These are phyloP conservation scores for Zygosaccharomyces pseudorouxii DNA, from an alignment of 805 yeast species.

Conservation along the genomic window DNA sequence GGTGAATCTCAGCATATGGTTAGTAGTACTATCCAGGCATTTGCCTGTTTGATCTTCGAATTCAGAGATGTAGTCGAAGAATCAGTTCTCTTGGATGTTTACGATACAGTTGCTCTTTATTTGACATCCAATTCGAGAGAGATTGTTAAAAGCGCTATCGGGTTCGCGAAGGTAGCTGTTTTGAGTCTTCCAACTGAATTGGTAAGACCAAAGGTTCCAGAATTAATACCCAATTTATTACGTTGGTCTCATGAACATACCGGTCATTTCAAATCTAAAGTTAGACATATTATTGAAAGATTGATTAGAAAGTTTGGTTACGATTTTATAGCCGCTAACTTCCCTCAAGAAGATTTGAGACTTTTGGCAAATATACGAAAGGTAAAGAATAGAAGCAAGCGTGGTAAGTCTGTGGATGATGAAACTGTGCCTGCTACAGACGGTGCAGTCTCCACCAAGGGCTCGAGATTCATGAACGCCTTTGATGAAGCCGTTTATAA, in stretches of 20 bases:
- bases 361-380: constrained; percentile 81
- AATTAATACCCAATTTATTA: constrained; percentile 66
- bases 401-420: constrained; percentile 46
- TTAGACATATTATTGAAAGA: constrained; percentile 89
- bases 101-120: constrained; percentile 83
- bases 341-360: constrained; percentile 88
- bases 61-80: constrained; percentile 62
- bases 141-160: constrained; percentile 90
- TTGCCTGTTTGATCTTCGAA: constrained; percentile 82
- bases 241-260: constrained; percentile 95
- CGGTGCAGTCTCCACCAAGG: constrained; percentile 26
- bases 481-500: constrained; percentile 90
- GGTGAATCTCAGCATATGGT: constrained; percentile 94
- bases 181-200: constrained; percentile 75
- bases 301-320: constrained; percentile 86
- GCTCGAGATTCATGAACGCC: constrained; percentile 69
- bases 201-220: constrained; percentile 60
- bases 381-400: constrained; percentile 76
- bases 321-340: constrained; percentile 71
- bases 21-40: constrained; percentile 89
- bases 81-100: constrained; percentile 64
- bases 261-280: constrained; percentile 89
- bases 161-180: constrained; percentile 87
- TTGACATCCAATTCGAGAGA: constrained; percentile 88
- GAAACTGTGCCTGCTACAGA: constrained; percentile 16